Evolutionary conservation across 2,329 filamentous ascomycete species (phyloP).

Genomic region (Phoma sp.): DNA sequence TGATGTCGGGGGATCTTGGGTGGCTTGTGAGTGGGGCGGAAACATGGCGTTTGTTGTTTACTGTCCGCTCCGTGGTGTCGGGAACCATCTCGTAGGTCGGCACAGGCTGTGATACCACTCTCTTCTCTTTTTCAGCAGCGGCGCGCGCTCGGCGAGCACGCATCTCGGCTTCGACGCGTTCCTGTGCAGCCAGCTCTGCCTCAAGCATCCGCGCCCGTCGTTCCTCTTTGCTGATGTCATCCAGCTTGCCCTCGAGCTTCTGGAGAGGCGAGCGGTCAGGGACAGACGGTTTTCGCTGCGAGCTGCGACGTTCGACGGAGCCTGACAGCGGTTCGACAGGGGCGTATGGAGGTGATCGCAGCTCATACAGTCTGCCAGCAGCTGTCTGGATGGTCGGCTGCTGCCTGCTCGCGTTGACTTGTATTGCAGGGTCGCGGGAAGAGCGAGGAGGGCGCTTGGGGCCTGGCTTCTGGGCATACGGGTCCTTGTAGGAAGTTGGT

Average conservation of each 20-base stretch:
- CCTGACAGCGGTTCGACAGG: conserved; percentile 40
- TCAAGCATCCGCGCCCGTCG: conserved; percentile 85
- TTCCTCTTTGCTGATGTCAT: conserved; percentile 94
- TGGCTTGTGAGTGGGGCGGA: conserved; percentile 41
- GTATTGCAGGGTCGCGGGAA: conserved; percentile 45
- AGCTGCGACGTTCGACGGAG: conserved; percentile 32
- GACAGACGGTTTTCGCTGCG: conserved; percentile 63
- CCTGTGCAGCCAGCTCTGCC: conserved; percentile 76
- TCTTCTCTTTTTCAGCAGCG: conserved; percentile 40
- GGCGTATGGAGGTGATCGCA: conserved; percentile 42
- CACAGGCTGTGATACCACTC: conserved; percentile 39
- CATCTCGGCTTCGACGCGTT: conserved; percentile 60
- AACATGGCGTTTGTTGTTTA: conserved; percentile 39
- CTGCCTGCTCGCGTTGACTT: conserved; percentile 44
- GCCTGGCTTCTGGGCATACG: conserved; percentile 45
- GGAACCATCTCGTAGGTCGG: conserved; percentile 19
- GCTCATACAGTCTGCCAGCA: conserved; percentile 40
- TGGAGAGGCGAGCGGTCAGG: conserved; percentile 89
- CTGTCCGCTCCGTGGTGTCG: conserved; percentile 21
- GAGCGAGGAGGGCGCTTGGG: conserved; percentile 35
- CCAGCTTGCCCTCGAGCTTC: conserved; percentile 87
- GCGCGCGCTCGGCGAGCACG: conserved; percentile 42
- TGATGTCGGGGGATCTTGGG: conserved; percentile 31
- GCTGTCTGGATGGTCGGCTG: conserved; percentile 45
- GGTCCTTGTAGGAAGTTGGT: conserved; percentile 53